A percentile compares a stretch with the other conserved stretches of the same genome.
Evolutionary conservation across 352 stramenopile genomes (phyloP).

Genomic region (Phytophthora chlamydospora): DNA sequence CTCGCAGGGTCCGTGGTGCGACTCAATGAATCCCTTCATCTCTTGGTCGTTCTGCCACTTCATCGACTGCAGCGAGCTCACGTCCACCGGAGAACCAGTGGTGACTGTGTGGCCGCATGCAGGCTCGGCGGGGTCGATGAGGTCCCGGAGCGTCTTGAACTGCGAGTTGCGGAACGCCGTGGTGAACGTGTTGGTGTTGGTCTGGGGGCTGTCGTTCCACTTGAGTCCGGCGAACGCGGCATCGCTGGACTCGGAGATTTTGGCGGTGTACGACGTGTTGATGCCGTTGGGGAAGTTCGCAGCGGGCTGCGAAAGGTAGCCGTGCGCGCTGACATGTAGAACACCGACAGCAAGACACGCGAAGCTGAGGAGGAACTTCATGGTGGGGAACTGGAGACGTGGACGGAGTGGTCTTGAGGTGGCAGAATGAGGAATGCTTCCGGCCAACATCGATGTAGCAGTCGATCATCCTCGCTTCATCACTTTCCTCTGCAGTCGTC

Average conservation of each 20-base stretch:
- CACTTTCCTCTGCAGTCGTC: too few species aligned
- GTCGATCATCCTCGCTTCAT: too few species aligned
- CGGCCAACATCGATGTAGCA: too few species aligned
- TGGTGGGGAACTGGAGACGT: conserved; percentile 2
- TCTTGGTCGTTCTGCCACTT: conserved; percentile 41
- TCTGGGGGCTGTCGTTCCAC: conserved; percentile 35
- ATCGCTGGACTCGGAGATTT: conserved; percentile 30
- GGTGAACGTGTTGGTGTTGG: conserved; percentile 38
- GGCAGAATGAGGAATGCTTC: too few species aligned
- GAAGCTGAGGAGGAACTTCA: conserved; percentile 35
- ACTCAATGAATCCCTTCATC: conserved; percentile 36
- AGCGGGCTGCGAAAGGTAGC: conserved; percentile 45
- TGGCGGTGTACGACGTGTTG: conserved; percentile 32
- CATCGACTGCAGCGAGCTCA: conserved; percentile 32
- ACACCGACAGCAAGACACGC: conserved; percentile 28
- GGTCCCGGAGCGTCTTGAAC: conserved; percentile 36
- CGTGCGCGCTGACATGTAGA: conserved; percentile 36
- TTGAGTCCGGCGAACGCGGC: conserved; percentile 32
- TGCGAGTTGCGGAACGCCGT: conserved; percentile 35
- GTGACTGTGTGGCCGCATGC: conserved; percentile 32
- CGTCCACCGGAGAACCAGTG: conserved; percentile 31
- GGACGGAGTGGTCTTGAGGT: too few species aligned
- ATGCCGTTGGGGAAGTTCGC: conserved; percentile 40
- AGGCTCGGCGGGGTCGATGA: conserved; percentile 42
- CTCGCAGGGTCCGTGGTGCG: conserved; percentile 45